These are phyloP conservation scores for Oryza officinalis DNA, from an alignment of 176 grass and related monocot genomes.

Conservation along the genomic window DNA sequence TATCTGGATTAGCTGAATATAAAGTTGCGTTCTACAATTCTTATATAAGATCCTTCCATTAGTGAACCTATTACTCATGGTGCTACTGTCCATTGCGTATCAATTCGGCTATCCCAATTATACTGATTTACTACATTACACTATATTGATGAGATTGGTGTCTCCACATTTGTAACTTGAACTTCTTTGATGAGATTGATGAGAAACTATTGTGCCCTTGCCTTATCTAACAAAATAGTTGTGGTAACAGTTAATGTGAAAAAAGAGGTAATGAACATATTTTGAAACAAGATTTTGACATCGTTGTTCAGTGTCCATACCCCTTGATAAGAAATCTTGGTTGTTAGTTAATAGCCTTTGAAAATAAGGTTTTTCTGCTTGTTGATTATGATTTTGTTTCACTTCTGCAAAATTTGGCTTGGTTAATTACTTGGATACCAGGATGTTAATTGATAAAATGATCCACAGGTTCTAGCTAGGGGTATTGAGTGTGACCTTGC, in stretches of 20 bases:
- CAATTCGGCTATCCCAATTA: not conserved
- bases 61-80: constrained; percentile 5
- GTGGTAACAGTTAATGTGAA: constrained; percentile 3
- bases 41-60: not conserved
- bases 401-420: constrained; percentile 9
- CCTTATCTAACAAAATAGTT: not conserved
- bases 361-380: not conserved
- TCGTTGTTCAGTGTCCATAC: not conserved
- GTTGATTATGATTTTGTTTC: constrained; percentile 1
- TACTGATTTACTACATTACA: constrained; percentile 18
- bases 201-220: not conserved
- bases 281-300: not conserved
- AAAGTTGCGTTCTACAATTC: not conserved
- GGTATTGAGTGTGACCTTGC: constrained; percentile 96
- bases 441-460: constrained; percentile 41
- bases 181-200: not conserved
- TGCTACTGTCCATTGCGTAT: constrained; percentile 6
- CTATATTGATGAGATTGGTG: constrained; percentile 2
- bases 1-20: constrained; percentile 28
- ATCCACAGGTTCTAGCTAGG: constrained; percentile 89
- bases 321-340: not conserved
- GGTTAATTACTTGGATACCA: constrained; percentile 14
- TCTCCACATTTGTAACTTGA: not conserved
- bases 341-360: not conserved
- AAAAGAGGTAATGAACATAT: not conserved